Evolutionary conservation across 2,329 filamentous ascomycete genomes (phyloP).

Genomic region (Nothophoma quercina): DNA sequence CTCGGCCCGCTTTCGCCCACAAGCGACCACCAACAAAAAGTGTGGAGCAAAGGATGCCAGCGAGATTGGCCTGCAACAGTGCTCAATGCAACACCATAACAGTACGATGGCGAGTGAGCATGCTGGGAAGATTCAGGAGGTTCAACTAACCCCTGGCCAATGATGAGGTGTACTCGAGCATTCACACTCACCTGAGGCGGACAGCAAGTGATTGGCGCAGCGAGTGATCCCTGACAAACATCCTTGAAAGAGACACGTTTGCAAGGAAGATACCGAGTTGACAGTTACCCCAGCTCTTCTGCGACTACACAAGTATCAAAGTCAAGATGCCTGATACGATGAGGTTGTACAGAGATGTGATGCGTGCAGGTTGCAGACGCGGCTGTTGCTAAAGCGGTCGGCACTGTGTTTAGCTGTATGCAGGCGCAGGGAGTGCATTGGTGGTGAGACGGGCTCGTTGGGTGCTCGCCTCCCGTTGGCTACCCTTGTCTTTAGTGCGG

Average conservation of each 20-base stretch:
- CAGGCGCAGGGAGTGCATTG: slow-evolving; percentile 15
- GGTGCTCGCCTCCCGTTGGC: slow-evolving; percentile 6
- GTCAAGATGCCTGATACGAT: slow-evolving; percentile 1
- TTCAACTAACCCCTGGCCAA: not conserved
- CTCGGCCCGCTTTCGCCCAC: slow-evolving; percentile 5
- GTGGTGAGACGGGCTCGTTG: slow-evolving; percentile 13
- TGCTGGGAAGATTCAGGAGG: not conserved
- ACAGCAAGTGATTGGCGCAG: slow-evolving; percentile 11
- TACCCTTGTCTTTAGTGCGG: slow-evolving; percentile 2
- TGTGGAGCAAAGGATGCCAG: slow-evolving; percentile 11
- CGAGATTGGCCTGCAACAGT: slow-evolving; percentile 4
- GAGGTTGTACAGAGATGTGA: slow-evolving; percentile 7
- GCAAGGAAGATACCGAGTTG: slow-evolving; percentile 6
- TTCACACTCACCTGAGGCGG: not conserved
- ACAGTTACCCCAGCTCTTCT: not conserved
- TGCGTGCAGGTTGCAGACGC: slow-evolving; percentile 2
- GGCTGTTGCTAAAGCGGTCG: not conserved
- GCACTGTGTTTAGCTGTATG: slow-evolving; percentile 1
- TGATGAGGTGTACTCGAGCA: not conserved
- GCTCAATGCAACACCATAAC: slow-evolving; percentile 6
- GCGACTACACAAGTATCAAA: slow-evolving; percentile 3
- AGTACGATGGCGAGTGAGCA: slow-evolving; percentile 4
- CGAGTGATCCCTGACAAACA: slow-evolving; percentile 13
- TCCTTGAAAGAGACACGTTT: too few relatives aligned
- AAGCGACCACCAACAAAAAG: slow-evolving; percentile 1